Conservation (phyloP, 176 grass and related monocot species). For the Ensete glaucum region DNA sequence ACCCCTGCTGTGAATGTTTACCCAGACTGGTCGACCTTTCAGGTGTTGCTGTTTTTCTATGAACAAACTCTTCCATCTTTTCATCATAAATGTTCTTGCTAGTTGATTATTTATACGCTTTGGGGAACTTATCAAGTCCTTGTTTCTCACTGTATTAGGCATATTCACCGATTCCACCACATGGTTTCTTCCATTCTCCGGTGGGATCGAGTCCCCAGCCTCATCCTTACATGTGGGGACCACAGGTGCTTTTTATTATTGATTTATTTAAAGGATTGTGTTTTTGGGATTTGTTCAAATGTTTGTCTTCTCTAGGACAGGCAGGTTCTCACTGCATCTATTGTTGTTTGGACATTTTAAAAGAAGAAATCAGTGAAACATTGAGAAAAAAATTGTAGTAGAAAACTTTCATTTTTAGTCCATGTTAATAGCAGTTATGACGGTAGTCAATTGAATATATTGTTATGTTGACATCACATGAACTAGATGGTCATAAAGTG, state of each 20-base stretch:
- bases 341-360: not conserved
- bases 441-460: not conserved
- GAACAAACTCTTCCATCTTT: constrained; percentile 1
- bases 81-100: not conserved
- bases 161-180: constrained; percentile 89
- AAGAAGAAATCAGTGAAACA: not conserved
- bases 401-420: not conserved
- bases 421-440: not conserved
- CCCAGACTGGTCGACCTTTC: constrained; percentile 81
- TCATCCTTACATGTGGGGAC: constrained; percentile 98
- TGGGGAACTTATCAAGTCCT: not conserved
- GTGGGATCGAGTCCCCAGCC: constrained; percentile 76
- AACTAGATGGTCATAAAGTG: not conserved
- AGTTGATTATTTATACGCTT: constrained; percentile 5
- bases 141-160: constrained; percentile 35
- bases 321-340: too few relatives aligned
- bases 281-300: not conserved
- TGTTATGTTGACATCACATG: not conserved
- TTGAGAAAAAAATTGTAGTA: not conserved
- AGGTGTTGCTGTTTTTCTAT: constrained; percentile 35
- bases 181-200: constrained; percentile 76
- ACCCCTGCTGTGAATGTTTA: constrained; percentile 48
- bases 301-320: too few relatives aligned
- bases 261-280: not conserved
- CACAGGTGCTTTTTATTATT: constrained; percentile 46